A percentile compares a stretch with the other conserved stretches of the same genome.
Evolutionary conservation across 306 rosid genomes (phyloP).

Genomic region (Myrica gale): DNA sequence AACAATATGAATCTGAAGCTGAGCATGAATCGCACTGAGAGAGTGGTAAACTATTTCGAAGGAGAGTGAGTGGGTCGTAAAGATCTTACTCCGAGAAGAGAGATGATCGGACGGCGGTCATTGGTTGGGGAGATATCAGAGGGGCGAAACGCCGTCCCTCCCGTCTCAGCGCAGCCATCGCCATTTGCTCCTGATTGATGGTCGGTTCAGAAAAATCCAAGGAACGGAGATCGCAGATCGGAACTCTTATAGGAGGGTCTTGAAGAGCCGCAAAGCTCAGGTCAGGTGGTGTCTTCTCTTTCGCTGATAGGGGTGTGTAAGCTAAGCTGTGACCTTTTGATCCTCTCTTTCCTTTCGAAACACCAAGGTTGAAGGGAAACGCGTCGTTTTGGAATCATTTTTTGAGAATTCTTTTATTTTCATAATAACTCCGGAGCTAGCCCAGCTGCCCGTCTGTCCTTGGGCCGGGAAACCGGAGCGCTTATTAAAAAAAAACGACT

Average conservation of each 20-base stretch:
- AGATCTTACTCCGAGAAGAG: conserved; percentile 40
- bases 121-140: conserved; percentile 55
- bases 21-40: background rate
- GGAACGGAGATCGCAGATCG: background rate
- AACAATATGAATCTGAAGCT: background rate
- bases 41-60: background rate
- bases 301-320: background rate
- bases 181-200: conserved; percentile 48
- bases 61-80: background rate
- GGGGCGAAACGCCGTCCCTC: conserved; percentile 83
- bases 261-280: conserved; percentile 1
- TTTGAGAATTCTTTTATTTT: too few relatives aligned
- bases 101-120: conserved; percentile 48
- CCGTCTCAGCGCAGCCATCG: conserved; percentile 89
- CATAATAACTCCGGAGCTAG: too few relatives aligned
- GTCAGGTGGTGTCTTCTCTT: background rate
- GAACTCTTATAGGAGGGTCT: background rate
- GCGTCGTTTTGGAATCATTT: background rate
- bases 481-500: too few relatives aligned
- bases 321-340: background rate
- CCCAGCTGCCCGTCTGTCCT: too few relatives aligned
- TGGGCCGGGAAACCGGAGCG: too few relatives aligned
- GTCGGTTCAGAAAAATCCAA: background rate
- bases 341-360: too few relatives aligned
- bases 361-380: background rate